These are phyloP conservation scores for Balakata baccata DNA, from an alignment of 345 rosid genomes.

Conservation along the genomic window DNA sequence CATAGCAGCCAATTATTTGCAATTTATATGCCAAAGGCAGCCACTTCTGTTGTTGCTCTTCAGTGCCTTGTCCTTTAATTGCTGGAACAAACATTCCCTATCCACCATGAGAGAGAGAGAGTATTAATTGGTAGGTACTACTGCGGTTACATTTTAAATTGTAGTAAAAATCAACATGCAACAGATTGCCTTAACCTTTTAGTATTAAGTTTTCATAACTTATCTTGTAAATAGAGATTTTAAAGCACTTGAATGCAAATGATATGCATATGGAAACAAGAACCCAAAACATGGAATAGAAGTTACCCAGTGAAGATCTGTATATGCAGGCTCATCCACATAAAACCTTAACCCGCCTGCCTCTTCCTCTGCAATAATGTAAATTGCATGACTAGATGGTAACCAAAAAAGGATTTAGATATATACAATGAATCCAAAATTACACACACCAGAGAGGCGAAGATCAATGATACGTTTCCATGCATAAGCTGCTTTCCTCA, in stretches of 20 bases:
- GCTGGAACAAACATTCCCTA: constrained; percentile 98
- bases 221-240: no score
- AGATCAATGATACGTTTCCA: constrained; percentile 85
- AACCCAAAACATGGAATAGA: neutral
- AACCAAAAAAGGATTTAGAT: neutral
- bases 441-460: constrained; percentile 61
- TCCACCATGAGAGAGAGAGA: constrained; percentile 12
- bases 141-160: neutral
- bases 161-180: constrained; percentile 13
- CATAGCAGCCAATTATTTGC: constrained; percentile 99
- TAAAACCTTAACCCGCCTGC: constrained; percentile 56
- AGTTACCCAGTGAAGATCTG: constrained; percentile 94
- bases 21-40: constrained; percentile 79
- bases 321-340: constrained; percentile 78
- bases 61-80: constrained; percentile 93
- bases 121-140: neutral
- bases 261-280: neutral
- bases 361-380: constrained; percentile 75
- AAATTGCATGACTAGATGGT: neutral
- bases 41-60: constrained; percentile 94
- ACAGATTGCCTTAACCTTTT: neutral
- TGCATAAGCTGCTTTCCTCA: constrained; percentile 82
- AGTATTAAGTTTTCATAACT: neutral
- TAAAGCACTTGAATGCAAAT: neutral
- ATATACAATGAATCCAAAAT: neutral